Conservation (phyloP, 495 filamentous ascomycete species). For the Aspergillus panamensis region DNA sequence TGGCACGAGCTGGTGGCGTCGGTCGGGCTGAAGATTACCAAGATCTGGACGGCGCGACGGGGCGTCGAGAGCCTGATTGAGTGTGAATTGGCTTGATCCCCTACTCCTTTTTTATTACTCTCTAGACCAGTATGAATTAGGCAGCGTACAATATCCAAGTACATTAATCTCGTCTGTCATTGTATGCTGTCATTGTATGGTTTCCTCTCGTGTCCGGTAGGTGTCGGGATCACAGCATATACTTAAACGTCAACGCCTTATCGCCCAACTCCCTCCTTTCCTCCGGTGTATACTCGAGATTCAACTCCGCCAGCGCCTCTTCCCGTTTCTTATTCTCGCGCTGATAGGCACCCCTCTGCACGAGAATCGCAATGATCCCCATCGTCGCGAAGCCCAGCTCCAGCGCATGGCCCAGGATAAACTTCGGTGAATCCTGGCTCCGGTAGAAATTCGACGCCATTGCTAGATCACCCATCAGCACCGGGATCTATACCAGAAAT, state of each 20-base stretch:
- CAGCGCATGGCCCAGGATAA: conserved; percentile 63
- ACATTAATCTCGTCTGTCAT: too few relatives aligned
- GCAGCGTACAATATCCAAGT: too few relatives aligned
- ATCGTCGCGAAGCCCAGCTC: conserved; percentile 61
- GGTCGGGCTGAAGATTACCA: conserved; percentile 36
- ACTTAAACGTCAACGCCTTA: conserved; percentile 60
- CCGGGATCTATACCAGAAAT: neutral
- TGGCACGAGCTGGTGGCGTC: conserved; percentile 35
- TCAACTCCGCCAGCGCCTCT: conserved; percentile 42
- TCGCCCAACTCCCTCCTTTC: conserved; percentile 59
- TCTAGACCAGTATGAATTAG: too few relatives aligned
- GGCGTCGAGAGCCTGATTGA: conserved; percentile 42
- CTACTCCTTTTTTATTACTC: neutral
- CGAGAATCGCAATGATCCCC: conserved; percentile 54
- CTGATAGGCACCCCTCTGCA: too few relatives aligned
- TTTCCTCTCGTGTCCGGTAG: too few relatives aligned
- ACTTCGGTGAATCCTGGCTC: conserved; percentile 56
- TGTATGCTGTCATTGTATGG: too few relatives aligned
- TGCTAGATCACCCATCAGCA: conserved; percentile 27
- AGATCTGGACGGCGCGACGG: conserved; percentile 34
- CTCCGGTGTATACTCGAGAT: conserved; percentile 50
- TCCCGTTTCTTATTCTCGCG: conserved; percentile 58
- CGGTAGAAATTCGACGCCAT: conserved; percentile 80
- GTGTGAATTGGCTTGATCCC: conserved; percentile 27
- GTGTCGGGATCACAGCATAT: conserved; percentile 47